Evolutionary conservation across 2,329 filamentous ascomycete species (phyloP), one percentile per base, ranked within the genome.

Genomic region (Diaporthe citri): DNA sequence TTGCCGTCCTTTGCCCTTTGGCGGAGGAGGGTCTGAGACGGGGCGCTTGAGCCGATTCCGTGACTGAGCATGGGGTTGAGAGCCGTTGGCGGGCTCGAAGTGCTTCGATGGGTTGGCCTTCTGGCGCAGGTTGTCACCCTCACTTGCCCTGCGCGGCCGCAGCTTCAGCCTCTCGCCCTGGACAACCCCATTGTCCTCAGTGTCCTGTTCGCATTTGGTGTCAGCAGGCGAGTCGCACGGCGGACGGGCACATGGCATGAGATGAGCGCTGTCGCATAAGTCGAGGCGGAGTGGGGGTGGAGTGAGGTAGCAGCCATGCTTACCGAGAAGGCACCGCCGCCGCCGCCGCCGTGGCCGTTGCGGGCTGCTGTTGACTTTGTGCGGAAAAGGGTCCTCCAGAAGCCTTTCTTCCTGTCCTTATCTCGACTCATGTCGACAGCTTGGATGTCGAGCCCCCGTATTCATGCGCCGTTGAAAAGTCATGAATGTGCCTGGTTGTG

Each of bases 1-100:
- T 57, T 84, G 84, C 43, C 80, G 82, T 22, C 82, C 84, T 74
- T 87, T 86, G 28, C 85, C 84, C 77, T 86, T 87, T 75, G 56
- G 72, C 36, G 72, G 67, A n/a, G 59, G 34, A 15, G 74, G 59
- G 10, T 72, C 69, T 8, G 75, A 76, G n/a, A 60, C 17, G 5
- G 51, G 59, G 52, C 75, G 72, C 28, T 64, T 76, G 75, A 74
- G 72, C 55, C 73, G 59, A 41, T 72, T 76, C 8, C 62, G 72
- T 36, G 75, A 74, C 34, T 72, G 71, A 36, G 48, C 41, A 25
- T 72, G 46, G 2, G 57, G 71, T 12, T 62, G 41, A 62, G 56
- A 41, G 28, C 31, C 25, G 60, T 52, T 39, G 72, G 34, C 36
- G 36, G 71, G 71, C 28, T 72, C 51, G 34, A 69, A 62, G 52